Conservation (phyloP, 148 eudicot species). For the Rhododendron griersonianum region DNA sequence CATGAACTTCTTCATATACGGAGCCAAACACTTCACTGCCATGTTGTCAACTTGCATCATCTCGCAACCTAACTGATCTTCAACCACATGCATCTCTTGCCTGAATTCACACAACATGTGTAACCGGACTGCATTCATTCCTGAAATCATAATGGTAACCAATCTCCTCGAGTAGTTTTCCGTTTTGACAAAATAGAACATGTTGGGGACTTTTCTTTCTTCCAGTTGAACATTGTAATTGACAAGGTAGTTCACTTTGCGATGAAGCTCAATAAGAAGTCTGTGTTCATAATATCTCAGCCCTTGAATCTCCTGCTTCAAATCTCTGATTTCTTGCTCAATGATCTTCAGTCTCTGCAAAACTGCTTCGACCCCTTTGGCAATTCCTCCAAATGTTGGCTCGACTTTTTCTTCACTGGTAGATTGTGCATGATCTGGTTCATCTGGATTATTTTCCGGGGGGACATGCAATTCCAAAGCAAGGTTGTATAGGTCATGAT, state of each 20-base stretch:
- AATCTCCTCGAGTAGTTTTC: slow-evolving; percentile 81
- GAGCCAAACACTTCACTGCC: slow-evolving; percentile 69
- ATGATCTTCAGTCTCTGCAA: slow-evolving; percentile 82
- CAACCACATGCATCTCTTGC: slow-evolving; percentile 88
- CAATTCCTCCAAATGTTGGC: slow-evolving; percentile 79
- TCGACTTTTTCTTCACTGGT: slow-evolving; percentile 43
- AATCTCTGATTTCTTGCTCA: slow-evolving; percentile 80
- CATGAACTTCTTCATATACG: slow-evolving; percentile 88
- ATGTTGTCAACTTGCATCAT: slow-evolving; percentile 78
- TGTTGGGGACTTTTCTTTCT: slow-evolving; percentile 88
- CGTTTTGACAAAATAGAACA: slow-evolving; percentile 82
- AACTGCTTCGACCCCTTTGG: slow-evolving; percentile 90
- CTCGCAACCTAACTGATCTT: slow-evolving; percentile 87
- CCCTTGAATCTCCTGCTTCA: slow-evolving; percentile 95
- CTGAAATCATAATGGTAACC: slow-evolving; percentile 69
- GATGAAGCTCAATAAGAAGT: slow-evolving; percentile 74
- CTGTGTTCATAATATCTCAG: slow-evolving; percentile 86
- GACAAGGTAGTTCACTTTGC: slow-evolving; percentile 72
- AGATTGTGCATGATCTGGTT: slow-evolving; percentile 18
- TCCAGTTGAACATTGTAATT: slow-evolving; percentile 79
- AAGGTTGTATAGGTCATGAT: slow-evolving; percentile 80
- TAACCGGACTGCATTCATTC: slow-evolving; percentile 74
- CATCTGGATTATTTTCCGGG: slow-evolving; percentile 41
- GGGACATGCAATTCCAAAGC: slow-evolving; percentile 87
- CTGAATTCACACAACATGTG: slow-evolving; percentile 88